These are phyloP conservation scores for Ministeria vibrans DNA, from an alignment of 78 protist species.

Conservation along the genomic window DNA sequence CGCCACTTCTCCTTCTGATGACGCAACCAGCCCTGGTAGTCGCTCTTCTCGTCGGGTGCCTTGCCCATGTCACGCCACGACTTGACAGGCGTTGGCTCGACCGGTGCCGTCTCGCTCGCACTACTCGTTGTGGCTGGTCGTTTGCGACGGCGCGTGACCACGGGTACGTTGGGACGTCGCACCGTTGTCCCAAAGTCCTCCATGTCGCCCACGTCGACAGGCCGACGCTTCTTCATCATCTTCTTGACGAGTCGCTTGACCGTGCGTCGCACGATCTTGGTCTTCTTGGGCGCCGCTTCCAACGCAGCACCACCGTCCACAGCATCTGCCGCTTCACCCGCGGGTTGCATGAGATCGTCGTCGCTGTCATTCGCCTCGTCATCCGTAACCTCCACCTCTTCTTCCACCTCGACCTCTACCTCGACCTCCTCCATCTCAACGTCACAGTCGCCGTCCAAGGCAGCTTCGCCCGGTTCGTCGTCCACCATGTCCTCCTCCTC, in stretches of 20 bases:
- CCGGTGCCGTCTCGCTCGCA: neutral
- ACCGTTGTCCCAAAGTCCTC: neutral
- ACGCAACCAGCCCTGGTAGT: conserved; percentile 21
- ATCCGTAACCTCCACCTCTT: neutral
- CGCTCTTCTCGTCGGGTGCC: neutral
- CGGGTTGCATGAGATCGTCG: no score
- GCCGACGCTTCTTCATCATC: neutral
- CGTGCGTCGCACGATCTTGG: neutral
- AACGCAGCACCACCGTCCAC: neutral
- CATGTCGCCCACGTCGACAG: neutral
- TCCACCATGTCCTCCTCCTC: no score
- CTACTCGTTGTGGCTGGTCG: neutral
- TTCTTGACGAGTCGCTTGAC: neutral
- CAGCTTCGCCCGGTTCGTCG: no score
- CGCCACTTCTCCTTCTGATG: conserved; percentile 26
- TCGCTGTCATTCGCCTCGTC: neutral
- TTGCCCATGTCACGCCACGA: neutral
- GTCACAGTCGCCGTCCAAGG: no score
- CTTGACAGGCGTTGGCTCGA: neutral
- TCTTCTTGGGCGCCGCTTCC: neutral
- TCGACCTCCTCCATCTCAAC: neutral
- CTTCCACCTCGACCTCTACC: neutral
- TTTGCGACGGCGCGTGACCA: neutral
- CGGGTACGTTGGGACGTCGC: neutral
- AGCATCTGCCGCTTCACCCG: no score